Conservation (phyloP, 345 rosid species). For the Euphorbia pulcherrima region DNA sequence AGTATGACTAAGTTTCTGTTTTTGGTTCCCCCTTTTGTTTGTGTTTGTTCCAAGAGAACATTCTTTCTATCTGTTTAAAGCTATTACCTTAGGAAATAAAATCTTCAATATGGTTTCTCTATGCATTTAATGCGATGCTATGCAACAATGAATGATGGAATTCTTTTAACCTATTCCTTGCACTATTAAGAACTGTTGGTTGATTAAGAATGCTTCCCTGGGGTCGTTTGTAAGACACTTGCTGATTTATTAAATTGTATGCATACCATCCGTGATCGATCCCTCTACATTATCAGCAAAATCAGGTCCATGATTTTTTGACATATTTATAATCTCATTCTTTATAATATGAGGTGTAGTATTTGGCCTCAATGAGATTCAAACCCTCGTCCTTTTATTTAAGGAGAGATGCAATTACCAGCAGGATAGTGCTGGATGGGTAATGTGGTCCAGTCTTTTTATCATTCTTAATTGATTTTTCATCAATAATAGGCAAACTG, state of each 20-base stretch:
- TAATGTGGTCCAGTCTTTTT: background rate
- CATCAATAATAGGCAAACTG: background rate
- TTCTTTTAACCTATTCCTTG: background rate
- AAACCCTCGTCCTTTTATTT: too few relatives aligned
- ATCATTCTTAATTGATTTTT: background rate
- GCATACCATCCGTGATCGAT: background rate
- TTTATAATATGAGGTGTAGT: too few relatives aligned
- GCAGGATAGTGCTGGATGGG: too few relatives aligned
- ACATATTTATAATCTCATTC: too few relatives aligned
- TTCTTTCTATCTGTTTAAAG: background rate
- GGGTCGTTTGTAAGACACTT: background rate
- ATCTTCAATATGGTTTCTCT: background rate
- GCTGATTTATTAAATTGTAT: background rate
- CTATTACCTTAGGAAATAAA: conserved; percentile 18
- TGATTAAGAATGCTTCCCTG: background rate
- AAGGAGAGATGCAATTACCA: too few relatives aligned
- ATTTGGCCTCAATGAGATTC: too few relatives aligned
- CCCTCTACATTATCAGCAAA: background rate
- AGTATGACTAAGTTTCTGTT: conserved; percentile 47
- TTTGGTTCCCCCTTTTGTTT: conserved; percentile 14
- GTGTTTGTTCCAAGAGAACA: background rate
- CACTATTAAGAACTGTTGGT: background rate
- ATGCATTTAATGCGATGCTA: background rate
- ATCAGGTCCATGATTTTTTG: too few relatives aligned
- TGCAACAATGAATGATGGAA: background rate